Conservation (phyloP, 2,329 filamentous ascomycete genomes). For the Plectosphaerella cucumerina region DNA sequence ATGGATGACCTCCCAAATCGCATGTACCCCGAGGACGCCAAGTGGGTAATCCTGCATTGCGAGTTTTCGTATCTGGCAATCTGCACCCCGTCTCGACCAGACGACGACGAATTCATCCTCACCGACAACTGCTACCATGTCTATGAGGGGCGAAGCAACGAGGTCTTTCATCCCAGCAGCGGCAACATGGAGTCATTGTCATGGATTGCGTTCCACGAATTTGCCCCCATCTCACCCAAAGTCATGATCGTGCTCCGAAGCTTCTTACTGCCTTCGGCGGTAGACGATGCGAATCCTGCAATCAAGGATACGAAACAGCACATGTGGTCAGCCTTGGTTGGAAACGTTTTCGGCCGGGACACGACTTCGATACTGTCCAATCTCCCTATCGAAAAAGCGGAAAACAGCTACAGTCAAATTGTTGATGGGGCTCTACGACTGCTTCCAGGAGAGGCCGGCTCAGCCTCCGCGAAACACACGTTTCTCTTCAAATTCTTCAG, state of each 20-base stretch:
- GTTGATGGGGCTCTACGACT: constrained; percentile 10
- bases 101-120: constrained; percentile 16
- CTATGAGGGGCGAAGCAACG: constrained; percentile 19
- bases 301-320: background rate
- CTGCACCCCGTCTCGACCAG: constrained; percentile 18
- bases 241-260: constrained; percentile 21
- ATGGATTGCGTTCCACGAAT: constrained; percentile 20
- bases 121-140: constrained; percentile 18
- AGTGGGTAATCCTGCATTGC: constrained; percentile 18
- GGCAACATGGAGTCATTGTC: constrained; percentile 4
- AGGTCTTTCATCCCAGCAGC: constrained; percentile 8
- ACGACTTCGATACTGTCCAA: constrained; percentile 13
- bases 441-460: constrained; percentile 11
- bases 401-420: constrained; percentile 16
- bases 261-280: constrained; percentile 12
- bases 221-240: constrained; percentile 20
- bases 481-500: constrained; percentile 22
- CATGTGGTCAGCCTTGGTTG: background rate
- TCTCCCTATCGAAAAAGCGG: constrained; percentile 19
- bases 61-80: constrained; percentile 21
- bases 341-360: constrained; percentile 4
- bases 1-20: constrained; percentile 7
- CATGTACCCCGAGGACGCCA: constrained; percentile 19
- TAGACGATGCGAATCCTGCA: constrained; percentile 13
- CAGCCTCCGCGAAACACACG: constrained; percentile 10